Evolutionary conservation across 1,284 basidiomycete species (phyloP).

Genomic region (Boletus sp.): DNA sequence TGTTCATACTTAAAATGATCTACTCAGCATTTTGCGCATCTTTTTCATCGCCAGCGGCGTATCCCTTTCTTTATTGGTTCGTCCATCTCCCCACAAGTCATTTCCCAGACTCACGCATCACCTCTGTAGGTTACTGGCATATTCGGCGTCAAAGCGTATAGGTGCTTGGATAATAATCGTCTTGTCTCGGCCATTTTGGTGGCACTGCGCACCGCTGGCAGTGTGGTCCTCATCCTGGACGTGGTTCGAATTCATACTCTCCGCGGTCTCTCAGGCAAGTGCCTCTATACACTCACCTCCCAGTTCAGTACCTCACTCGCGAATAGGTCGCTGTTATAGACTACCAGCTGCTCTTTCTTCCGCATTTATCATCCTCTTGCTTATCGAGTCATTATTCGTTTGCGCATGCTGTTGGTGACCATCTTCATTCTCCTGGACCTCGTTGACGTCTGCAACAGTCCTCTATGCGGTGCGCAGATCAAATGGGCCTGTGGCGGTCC

Average conservation of each 20-base stretch:
- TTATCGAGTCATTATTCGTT: conserved; percentile 54
- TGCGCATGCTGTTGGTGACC: conserved; percentile 53
- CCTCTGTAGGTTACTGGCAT: conserved; percentile 53
- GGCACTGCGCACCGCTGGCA: conserved; percentile 41
- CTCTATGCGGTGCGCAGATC: conserved; percentile 55
- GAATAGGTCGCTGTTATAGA: conserved; percentile 19
- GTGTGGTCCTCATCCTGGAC: conserved; percentile 42
- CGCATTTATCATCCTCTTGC: conserved; percentile 47
- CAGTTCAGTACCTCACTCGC: not conserved
- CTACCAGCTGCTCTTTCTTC: conserved; percentile 35
- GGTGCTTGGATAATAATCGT: conserved; percentile 56
- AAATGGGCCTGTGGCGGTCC: conserved; percentile 45
- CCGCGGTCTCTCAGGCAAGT: conserved; percentile 46
- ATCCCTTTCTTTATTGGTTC: conserved; percentile 48
- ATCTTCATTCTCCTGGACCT: not conserved
- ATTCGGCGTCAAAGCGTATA: conserved; percentile 63
- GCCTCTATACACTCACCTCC: not conserved
- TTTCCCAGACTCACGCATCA: not conserved
- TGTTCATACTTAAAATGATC: not conserved
- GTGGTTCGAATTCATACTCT: conserved; percentile 36
- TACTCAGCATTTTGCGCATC: conserved; percentile 39
- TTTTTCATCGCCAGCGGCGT: conserved; percentile 36
- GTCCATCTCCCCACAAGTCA: conserved; percentile 5
- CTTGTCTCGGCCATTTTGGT: conserved; percentile 44
- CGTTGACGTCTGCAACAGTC: conserved; percentile 37